Conservation (phyloP, 225 moss, liverwort and hornwort species). For the Rhytidiadelphus loreus region DNA sequence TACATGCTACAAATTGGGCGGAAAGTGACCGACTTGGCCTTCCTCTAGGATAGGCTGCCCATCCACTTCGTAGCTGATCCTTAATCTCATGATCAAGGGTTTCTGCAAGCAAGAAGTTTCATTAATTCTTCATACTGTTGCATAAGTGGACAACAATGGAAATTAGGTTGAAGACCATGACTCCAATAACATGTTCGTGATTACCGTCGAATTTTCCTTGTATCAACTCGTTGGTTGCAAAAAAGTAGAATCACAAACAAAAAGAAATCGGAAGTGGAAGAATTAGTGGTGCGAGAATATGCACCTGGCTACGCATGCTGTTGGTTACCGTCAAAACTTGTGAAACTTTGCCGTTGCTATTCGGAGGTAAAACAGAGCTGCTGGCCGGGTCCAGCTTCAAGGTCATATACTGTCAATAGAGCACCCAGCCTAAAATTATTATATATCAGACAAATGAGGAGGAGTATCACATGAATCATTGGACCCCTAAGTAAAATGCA, state of each 20-base stretch:
- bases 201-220: neutral
- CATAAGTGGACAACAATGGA: neutral
- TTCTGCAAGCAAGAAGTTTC: conserved; percentile 45
- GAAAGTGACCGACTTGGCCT: conserved; percentile 86
- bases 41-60: conserved; percentile 63
- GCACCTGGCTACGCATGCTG: conserved; percentile 69
- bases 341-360: conserved; percentile 44
- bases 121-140: neutral
- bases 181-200: neutral
- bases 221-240: neutral
- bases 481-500: neutral
- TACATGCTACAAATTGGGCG: conserved; percentile 57
- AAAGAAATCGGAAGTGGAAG: neutral
- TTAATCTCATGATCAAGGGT: conserved; percentile 83
- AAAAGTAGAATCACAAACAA: neutral
- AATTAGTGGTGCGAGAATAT: neutral
- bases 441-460: neutral
- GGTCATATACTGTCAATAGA: conserved; percentile 58
- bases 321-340: conserved; percentile 74
- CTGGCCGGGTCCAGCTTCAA: conserved; percentile 82
- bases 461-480: neutral
- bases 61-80: conserved; percentile 70
- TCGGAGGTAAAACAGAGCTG: conserved; percentile 50
- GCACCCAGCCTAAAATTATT: neutral
- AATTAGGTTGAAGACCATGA: neutral